Evolutionary conservation across 805 yeast genomes (phyloP).

Genomic region (Ogataea sp.): DNA sequence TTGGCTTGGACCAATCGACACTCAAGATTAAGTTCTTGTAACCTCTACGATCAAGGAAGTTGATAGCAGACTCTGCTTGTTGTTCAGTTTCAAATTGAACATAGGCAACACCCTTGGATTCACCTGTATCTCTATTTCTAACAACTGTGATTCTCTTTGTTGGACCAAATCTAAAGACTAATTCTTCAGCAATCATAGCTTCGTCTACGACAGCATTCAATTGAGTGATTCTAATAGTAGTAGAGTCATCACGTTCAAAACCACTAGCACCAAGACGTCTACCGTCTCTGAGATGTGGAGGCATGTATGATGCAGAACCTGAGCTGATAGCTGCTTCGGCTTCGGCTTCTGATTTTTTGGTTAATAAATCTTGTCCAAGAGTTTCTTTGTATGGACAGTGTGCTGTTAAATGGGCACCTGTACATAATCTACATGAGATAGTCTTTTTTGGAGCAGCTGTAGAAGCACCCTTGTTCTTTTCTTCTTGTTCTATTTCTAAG

Average conservation of each 20-base stretch:
- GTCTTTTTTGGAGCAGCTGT: conserved; percentile 42
- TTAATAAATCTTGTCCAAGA: conserved; percentile 40
- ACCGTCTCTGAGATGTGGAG: conserved; percentile 47
- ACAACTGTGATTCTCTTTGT: conserved; percentile 73
- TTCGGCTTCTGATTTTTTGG: conserved; percentile 13
- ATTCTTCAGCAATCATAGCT: conserved; percentile 67
- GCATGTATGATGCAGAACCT: conserved; percentile 39
- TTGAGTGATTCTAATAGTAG: conserved; percentile 87
- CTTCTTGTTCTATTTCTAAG: conserved; percentile 62
- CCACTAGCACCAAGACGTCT: conserved; percentile 21
- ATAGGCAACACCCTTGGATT: conserved; percentile 93
- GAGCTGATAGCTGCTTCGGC: conserved; percentile 10
- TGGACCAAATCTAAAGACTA: conserved; percentile 61
- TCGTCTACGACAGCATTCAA: conserved; percentile 82
- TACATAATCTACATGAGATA: conserved; percentile 80
- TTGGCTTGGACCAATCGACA: conserved; percentile 52
- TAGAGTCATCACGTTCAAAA: conserved; percentile 65
- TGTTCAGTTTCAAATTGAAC: conserved; percentile 66
- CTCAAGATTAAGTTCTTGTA: conserved; percentile 78
- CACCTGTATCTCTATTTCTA: conserved; percentile 88
- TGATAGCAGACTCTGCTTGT: conserved; percentile 72
- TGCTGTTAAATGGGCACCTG: conserved; percentile 87
- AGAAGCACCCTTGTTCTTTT: conserved; percentile 47
- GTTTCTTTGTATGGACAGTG: conserved; percentile 95
- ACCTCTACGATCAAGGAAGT: conserved; percentile 80